phyloP scores from a whole-genome alignment of 2,329 filamentous ascomycete species.

The Orbilia ellipsospora region DNA sequence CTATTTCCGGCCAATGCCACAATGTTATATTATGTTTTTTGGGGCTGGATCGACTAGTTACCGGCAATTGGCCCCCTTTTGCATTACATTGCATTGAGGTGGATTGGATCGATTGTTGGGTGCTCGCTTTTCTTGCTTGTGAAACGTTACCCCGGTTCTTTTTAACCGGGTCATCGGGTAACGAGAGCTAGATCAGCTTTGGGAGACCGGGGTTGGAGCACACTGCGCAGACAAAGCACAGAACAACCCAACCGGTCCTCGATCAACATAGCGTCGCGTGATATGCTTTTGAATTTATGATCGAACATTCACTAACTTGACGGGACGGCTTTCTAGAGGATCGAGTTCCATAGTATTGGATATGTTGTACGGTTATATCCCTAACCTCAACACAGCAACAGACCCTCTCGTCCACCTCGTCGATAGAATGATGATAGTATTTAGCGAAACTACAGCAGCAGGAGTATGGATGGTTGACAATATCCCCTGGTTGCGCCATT shows the following conservation, averaged over 20 bases:
- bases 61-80: too few species aligned
- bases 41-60: too few species aligned
- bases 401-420: constrained; percentile 65
- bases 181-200: too few species aligned
- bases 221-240: too few species aligned
- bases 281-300: not conserved
- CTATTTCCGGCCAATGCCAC: too few species aligned
- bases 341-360: constrained; percentile 64
- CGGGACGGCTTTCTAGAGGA: constrained; percentile 58
- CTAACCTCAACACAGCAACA: constrained; percentile 60
- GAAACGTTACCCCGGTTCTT: not conserved
- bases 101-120: too few species aligned
- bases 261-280: too few species aligned
- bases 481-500: constrained; percentile 63
- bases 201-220: too few species aligned
- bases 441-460: constrained; percentile 63
- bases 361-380: constrained; percentile 65
- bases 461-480: constrained; percentile 66
- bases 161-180: not conserved
- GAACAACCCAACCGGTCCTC: too few species aligned
- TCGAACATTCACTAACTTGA: constrained; percentile 26
- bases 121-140: too few species aligned
- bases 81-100: not conserved
- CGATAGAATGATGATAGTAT: constrained; percentile 62
- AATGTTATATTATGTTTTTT: too few species aligned